phyloP scores from a whole-genome alignment of 1,284 basidiomycete species.

The Cerrena zonata region DNA sequence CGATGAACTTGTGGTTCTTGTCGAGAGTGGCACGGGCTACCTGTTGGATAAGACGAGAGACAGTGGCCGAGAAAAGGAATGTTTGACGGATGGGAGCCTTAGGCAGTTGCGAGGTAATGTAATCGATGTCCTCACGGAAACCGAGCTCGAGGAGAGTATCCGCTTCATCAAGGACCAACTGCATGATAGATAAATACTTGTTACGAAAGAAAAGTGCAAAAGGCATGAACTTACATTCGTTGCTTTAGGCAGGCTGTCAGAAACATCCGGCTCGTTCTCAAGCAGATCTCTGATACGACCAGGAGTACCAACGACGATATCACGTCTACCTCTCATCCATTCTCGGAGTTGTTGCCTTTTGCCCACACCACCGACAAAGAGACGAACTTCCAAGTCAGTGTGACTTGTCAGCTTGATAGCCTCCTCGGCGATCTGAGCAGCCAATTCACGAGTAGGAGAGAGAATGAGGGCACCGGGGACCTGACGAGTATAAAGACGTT shows the following conservation, averaged over 20 bases:
- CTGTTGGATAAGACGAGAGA: conserved; percentile 59
- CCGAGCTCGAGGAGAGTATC: conserved; percentile 96
- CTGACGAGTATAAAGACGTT: conserved; percentile 35
- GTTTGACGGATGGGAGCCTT: conserved; percentile 71
- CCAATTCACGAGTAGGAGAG: conserved; percentile 90
- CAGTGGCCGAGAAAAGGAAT: conserved; percentile 91
- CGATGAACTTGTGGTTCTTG: conserved; percentile 55
- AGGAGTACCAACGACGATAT: conserved; percentile 90
- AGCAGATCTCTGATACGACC: conserved; percentile 84
- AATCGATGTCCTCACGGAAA: conserved; percentile 85
- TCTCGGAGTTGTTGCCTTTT: conserved; percentile 63
- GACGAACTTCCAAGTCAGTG: conserved; percentile 61
- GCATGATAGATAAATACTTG: conserved; percentile 7
- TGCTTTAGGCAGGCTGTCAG: conserved; percentile 47
- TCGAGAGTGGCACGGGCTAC: conserved; percentile 51
- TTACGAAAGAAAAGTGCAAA: conserved; percentile 10
- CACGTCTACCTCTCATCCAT: conserved; percentile 62
- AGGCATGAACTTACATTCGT: conserved; percentile 43
- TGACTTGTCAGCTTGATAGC: conserved; percentile 66
- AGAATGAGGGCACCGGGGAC: conserved; percentile 79
- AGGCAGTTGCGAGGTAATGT: conserved; percentile 70
- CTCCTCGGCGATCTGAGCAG: conserved; percentile 89
- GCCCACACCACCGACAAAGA: conserved; percentile 79
- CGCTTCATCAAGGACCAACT: conserved; percentile 91
- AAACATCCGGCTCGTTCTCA: conserved; percentile 54